Evolutionary conservation across 257 asterid species (phyloP), one percentile per base, ranked within the genome.

Genomic region (Forsythia viridissima): DNA sequence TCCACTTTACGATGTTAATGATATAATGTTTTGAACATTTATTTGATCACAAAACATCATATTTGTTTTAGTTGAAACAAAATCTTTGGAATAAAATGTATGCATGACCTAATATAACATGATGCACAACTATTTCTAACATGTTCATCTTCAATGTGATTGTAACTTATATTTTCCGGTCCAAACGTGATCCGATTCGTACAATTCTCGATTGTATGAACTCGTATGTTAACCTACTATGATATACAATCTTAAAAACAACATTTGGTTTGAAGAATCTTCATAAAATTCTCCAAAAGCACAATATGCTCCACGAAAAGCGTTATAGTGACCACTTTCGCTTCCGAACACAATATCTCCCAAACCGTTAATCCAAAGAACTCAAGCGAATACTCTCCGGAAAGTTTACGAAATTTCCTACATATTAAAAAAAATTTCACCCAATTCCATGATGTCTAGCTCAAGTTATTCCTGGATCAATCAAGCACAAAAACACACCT

Each of bases 401-500:
- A 84, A 90, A 89, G 80, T 87, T 87, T 70, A 88, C 72, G 83
- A 88, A 94, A 92, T 80, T 92, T 10, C 57, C 88, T 87, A 86
- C 84, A 76, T 61, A 6, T 1, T 10, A 16, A 37, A 82, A 46
- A 67, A 75, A 40, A 36, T 6, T 34, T 82, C 90, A 82, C 57
- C 10, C 3, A 72, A 87, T 79, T 90, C 78, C 66, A 79, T 68
- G 0, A 18, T 80, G 34, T 71, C 3, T 43, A 84, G 51, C 80
- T 78, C 80, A 52, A 89, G 84, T 86, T 89, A 85, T 89, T 24
- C 6, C 18, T 66, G 51, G 3, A 78, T 78, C 34, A 90, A 88
- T 87, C 79, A 41, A 83, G 84, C 84, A 82, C 8, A 89, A 84
- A 94, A 94, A 86, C 97, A 94, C 98, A 94, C 87, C 79, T 51